These are phyloP conservation scores for Coniochaeta sp. DNA, from an alignment of 2,329 filamentous ascomycete genomes.

Conservation along the genomic window DNA sequence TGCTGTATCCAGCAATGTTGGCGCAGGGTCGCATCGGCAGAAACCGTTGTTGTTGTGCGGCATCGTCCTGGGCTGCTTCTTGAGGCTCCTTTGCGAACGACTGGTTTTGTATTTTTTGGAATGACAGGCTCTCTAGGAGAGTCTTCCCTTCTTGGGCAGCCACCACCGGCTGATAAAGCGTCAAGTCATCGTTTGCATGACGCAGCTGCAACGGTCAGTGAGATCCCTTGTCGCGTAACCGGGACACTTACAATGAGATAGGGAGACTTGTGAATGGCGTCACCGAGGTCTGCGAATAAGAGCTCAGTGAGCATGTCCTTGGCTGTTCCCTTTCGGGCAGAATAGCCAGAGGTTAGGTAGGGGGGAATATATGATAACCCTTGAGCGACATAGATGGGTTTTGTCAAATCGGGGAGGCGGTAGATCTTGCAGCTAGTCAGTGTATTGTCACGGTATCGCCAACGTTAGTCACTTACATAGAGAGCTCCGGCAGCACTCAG, in stretches of 20 bases:
- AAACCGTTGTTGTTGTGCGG: constrained; percentile 35
- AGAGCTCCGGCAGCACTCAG: constrained; percentile 68
- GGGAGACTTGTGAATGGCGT: constrained; percentile 59
- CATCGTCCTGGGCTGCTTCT: constrained; percentile 41
- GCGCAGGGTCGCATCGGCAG: constrained; percentile 49
- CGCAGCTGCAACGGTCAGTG: constrained; percentile 48
- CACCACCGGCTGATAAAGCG: constrained; percentile 77
- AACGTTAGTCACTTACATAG: constrained; percentile 47
- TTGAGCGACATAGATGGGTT: constrained; percentile 66
- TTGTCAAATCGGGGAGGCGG: constrained; percentile 63
- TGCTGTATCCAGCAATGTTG: constrained; percentile 69
- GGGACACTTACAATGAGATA: constrained; percentile 61
- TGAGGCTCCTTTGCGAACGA: constrained; percentile 52
- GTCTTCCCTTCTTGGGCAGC: constrained; percentile 27
- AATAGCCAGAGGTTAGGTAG: constrained; percentile 63
- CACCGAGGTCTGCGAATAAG: constrained; percentile 77
- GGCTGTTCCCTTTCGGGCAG: constrained; percentile 59
- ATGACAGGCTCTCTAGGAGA: constrained; percentile 56
- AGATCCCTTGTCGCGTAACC: constrained; percentile 2
- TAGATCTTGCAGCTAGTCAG: constrained; percentile 52
- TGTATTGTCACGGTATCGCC: not conserved
- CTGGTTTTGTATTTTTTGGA: constrained; percentile 67
- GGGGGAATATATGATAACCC: constrained; percentile 73
- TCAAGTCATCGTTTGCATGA: constrained; percentile 72
- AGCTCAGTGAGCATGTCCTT: constrained; percentile 74